Evolutionary conservation across 2,329 filamentous ascomycete genomes (phyloP).

Genomic region (Exophiala calicioides): DNA sequence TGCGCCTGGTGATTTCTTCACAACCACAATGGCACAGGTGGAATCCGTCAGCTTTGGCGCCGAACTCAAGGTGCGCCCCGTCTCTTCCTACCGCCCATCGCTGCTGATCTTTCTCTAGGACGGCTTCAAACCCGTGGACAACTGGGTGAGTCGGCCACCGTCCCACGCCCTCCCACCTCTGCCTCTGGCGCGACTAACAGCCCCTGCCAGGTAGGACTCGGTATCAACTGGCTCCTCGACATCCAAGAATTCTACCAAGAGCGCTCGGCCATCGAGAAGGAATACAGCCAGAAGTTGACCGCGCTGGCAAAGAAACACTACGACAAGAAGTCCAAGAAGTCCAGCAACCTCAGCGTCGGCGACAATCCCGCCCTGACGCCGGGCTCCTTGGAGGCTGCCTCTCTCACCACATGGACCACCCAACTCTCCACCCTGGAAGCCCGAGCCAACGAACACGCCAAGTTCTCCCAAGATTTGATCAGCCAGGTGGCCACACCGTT

Average conservation of each 20-base stretch:
- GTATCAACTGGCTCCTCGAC: constrained; percentile 93
- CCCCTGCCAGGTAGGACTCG: constrained; percentile 65
- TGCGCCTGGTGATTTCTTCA: constrained; percentile 5
- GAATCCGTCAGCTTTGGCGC: constrained; percentile 66
- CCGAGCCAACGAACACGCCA: constrained; percentile 84
- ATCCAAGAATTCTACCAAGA: constrained; percentile 98
- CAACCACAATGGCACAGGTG: constrained; percentile 30
- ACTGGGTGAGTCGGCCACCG: constrained; percentile 66
- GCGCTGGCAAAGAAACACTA: constrained; percentile 93
- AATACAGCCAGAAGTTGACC: constrained; percentile 86
- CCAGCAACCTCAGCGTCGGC: constrained; percentile 83
- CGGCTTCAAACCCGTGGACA: constrained; percentile 92
- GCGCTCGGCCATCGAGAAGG: constrained; percentile 90
- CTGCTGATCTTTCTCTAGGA: constrained; percentile 60
- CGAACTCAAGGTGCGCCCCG: constrained; percentile 76
- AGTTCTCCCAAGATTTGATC: constrained; percentile 75
- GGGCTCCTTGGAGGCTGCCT: constrained; percentile 92
- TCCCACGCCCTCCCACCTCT: constrained; percentile 11
- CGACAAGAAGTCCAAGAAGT: constrained; percentile 93
- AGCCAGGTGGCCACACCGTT: constrained; percentile 82
- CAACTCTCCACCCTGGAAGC: constrained; percentile 88
- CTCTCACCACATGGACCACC: constrained; percentile 93
- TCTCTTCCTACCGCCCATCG: neutral
- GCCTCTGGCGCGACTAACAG: constrained; percentile 11
- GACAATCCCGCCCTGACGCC: constrained; percentile 92